Evolutionary conservation across 2,329 filamentous ascomycete species (phyloP), one percentile per base, ranked within the genome.

Genomic region (Acrodontium crateriforme): DNA sequence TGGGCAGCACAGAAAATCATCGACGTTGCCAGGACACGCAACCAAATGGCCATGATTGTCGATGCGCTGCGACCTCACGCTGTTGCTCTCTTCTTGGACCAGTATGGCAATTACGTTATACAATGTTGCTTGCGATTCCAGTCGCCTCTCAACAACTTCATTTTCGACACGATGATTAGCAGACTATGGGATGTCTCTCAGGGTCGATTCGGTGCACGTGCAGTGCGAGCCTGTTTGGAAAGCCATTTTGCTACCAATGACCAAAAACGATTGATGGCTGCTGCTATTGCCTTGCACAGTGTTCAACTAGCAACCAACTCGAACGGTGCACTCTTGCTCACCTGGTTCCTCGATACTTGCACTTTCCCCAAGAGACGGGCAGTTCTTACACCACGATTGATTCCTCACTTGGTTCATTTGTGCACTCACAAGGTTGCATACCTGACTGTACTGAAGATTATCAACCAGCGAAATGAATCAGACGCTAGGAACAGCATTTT

Each of bases 1-100:
- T 98, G 89, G 89, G 89, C 89, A 30, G 89, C 89, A 1, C 89
- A 98, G 59, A 98, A 95, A 67, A 95, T 98, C 47, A 95, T 98
- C 42, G 87, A 95, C 47, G 83, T 93, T 5, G 87, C 84, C 53
- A 83, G 89, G 58, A 83, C 79, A 1, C 74, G 78, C 5, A 62
- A 65, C 21, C 85, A 95, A 58, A 87, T 89, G 75, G 60, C 65
- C 25, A 62, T 83, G 59, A 87, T 98, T 47, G 78, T 89, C 16
- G 74, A 92, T 38, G 70, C 82, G 40, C 65, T 95, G 16, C 78
- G 78, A 3, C 76, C 84, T 1, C 94, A 91, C 57, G 84, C 80
- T 1, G 72, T 94, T 25, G 82, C 84, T 3, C 67, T 95, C 12
- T 95, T 98, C 67, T 67, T 95, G 19, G 89, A 98, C 49, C 89